Percentiles rank a stretch among this genome's conserved stretches.
These are phyloP conservation scores for Cercis canadensis DNA, from an alignment of 306 rosid species.

Conservation along the genomic window DNA sequence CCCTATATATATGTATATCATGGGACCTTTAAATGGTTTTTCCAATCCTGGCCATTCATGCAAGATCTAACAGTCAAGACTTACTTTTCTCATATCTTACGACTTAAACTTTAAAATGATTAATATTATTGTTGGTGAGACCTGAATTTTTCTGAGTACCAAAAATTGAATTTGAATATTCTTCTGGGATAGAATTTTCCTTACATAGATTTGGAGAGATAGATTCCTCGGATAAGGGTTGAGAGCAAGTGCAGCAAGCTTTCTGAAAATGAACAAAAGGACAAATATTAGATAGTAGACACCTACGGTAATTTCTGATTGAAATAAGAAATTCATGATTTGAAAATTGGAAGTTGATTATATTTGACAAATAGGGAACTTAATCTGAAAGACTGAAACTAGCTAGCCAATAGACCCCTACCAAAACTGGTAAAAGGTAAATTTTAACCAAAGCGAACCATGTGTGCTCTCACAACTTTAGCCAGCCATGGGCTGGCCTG, in stretches of 20 bases:
- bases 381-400: not conserved
- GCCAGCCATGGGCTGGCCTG: constrained; percentile 18
- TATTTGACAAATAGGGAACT: not conserved
- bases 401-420: constrained; percentile 13
- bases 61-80: no score
- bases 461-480: constrained; percentile 17
- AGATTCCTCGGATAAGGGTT: constrained; percentile 74
- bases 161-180: constrained; percentile 25
- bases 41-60: no score
- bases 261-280: constrained; percentile 64
- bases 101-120: not conserved
- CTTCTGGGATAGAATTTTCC: constrained; percentile 35
- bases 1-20: no score
- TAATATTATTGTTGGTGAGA: not conserved
- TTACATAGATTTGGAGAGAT: constrained; percentile 90
- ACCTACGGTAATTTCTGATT: constrained; percentile 13
- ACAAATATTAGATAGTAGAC: constrained; percentile 35
- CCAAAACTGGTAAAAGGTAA: constrained; percentile 7
- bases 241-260: constrained; percentile 87
- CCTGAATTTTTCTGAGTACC: constrained; percentile 6
- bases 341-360: not conserved
- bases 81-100: not conserved
- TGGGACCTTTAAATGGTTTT: no score
- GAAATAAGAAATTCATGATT: not conserved
- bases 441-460: constrained; percentile 19